A percentile compares a stretch with the other conserved stretches of the same genome.
Conservation (phyloP, 2,329 filamentous ascomycete species). For the Fusarium sp. region DNA sequence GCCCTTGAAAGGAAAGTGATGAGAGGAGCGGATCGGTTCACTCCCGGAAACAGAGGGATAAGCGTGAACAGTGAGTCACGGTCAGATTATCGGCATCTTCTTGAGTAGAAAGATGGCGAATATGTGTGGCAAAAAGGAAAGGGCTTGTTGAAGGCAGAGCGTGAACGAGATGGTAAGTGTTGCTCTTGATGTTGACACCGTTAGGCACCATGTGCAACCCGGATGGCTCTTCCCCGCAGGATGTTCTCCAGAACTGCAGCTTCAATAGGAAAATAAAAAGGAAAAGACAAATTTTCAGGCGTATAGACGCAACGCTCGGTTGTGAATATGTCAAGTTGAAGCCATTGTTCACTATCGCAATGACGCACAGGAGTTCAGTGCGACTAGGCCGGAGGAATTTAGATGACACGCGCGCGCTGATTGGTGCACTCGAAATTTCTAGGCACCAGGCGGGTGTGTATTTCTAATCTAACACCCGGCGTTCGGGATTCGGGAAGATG, state of each 20-base stretch:
- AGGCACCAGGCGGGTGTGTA: conserved; percentile 24
- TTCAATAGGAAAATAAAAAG: background rate
- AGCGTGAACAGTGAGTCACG: background rate
- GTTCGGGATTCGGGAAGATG: background rate
- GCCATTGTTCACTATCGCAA: conserved; percentile 4
- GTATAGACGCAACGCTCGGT: background rate
- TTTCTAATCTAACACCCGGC: background rate
- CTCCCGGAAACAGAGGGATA: background rate
- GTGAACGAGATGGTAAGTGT: conserved; percentile 8
- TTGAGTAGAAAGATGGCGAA: background rate
- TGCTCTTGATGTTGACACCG: conserved; percentile 5
- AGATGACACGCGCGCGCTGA: conserved; percentile 11
- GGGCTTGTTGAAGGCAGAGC: background rate
- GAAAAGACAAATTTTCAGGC: background rate
- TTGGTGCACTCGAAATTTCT: conserved; percentile 28
- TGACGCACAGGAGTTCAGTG: conserved; percentile 34
- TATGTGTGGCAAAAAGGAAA: background rate
- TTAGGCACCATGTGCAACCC: background rate
- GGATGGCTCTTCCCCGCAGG: background rate
- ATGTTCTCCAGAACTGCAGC: background rate
- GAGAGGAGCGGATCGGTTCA: background rate
- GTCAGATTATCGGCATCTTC: background rate
- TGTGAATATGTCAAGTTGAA: conserved; percentile 2
- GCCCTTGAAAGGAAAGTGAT: background rate
- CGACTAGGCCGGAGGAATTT: conserved; percentile 6